Percentiles rank a stretch among this genome's conserved stretches.
phyloP scores from a whole-genome alignment of 805 yeast species.

The Teunomyces atbi region DNA sequence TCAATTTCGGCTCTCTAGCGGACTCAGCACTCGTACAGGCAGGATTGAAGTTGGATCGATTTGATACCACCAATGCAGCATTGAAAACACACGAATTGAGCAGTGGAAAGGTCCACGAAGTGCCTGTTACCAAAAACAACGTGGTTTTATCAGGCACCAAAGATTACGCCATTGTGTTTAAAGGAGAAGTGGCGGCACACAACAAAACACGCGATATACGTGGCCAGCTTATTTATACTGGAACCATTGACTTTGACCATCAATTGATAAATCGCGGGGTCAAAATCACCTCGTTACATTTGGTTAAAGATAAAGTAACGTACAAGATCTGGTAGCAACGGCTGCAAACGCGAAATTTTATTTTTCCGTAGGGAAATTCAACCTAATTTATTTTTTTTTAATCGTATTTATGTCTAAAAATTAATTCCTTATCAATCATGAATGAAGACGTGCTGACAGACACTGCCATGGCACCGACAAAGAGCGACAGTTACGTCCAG shows the following conservation, averaged over 20 bases:
- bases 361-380: background rate
- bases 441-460: background rate
- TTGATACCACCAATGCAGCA: constrained; percentile 10
- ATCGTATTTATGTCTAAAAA: background rate
- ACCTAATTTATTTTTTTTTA: background rate
- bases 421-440: background rate
- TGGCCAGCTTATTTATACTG: constrained; percentile 24
- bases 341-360: constrained; percentile 1
- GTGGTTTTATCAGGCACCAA: constrained; percentile 7
- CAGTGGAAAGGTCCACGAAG: constrained; percentile 28
- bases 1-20: constrained; percentile 17
- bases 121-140: constrained; percentile 9
- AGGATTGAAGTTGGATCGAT: constrained; percentile 25
- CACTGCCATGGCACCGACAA: background rate
- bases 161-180: constrained; percentile 24
- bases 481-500: background rate
- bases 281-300: constrained; percentile 22
- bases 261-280: constrained; percentile 31
- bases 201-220: constrained; percentile 16
- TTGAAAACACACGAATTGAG: constrained; percentile 13
- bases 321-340: constrained; percentile 3
- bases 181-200: constrained; percentile 22
- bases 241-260: constrained; percentile 32
- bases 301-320: constrained; percentile 5
- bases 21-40: constrained; percentile 19